Base-by-base conservation (phyloP, 495 filamentous ascomycete species). In the Penicillium maclennaniae region DNA sequence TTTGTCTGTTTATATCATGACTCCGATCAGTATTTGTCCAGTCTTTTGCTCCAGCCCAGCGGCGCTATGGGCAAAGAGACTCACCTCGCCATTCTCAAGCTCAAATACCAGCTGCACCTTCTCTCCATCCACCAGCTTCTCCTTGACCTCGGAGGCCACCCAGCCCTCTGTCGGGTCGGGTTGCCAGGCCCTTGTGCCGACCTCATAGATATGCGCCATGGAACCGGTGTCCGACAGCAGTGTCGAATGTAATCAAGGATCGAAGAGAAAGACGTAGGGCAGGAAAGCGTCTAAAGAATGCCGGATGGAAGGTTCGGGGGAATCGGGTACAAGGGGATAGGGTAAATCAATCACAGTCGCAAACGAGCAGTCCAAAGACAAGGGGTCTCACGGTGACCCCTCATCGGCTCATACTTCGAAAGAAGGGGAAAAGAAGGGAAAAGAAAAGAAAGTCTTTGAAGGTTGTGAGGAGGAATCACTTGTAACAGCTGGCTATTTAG, bases 131-230 rank as follows among this genome's bases (percentile, higher is more conserved):
- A 91, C 75, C 36, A 81, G 76, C 79, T 92, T 97, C 68, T 91
- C 87, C 70, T 87, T 78, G 57, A 99, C 89, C 79, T 96, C 91
- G 27, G 95, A 96, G 59, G 91, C 88, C 72, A 97, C 79, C 93
- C 93, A 99, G 70, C 93, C 93, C 72, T 99, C 93, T 44, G 86
- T 87, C 59, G 82, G 72, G 76, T 99, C 93, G 55, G 95, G 90
- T 81, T 97, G 92, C 93, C 93, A 99, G 69, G 91, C 95, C 81
- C 88, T 83, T 59, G 93, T 97, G 58, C 92, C 95, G 61, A 97
- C 85, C 83, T 97, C 93, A 72, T 96, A 99, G 65, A 79, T 90
- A 76, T 96, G 89, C 78, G 91, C 90, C 95, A 97, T 52, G 41
- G 20, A 4, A 8, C 19, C 23, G 17, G n/a, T 45, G 8, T 17